These are phyloP conservation scores for Quercus suber DNA, from an alignment of 306 rosid species.

Conservation along the genomic window DNA sequence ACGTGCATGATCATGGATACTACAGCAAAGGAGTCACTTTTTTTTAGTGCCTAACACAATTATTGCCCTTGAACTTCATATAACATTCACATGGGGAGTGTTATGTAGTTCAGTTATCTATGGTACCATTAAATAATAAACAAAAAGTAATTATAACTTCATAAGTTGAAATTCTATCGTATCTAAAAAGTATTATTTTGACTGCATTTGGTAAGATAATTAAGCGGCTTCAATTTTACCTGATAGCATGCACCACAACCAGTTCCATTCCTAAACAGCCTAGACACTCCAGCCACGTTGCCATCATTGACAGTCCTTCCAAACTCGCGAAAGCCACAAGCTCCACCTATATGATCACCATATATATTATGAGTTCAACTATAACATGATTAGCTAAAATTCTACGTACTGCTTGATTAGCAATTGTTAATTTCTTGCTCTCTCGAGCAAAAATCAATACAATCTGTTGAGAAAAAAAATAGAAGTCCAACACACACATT, in stretches of 20 bases:
- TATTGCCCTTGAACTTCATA: background rate
- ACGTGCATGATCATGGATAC: background rate
- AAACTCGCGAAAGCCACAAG: constrained; percentile 79
- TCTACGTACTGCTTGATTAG: background rate
- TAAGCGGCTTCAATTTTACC: constrained; percentile 21
- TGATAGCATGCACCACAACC: constrained; percentile 93
- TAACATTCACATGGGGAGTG: background rate
- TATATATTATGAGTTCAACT: background rate
- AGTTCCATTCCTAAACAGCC: constrained; percentile 64
- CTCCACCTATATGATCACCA: constrained; percentile 61
- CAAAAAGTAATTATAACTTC: no score
- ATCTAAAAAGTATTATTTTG: background rate
- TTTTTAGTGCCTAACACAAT: background rate
- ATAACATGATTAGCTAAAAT: background rate
- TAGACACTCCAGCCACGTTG: constrained; percentile 62
- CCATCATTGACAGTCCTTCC: constrained; percentile 80
- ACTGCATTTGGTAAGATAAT: background rate
- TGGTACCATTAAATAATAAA: no score
- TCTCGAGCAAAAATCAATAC: no score
- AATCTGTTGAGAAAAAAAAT: no score
- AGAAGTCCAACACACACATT: no score
- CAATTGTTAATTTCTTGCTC: no score
- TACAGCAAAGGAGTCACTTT: background rate
- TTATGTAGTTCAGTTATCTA: background rate
- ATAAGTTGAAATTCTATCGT: no score